These are phyloP conservation scores for Chamaenerion angustifolium DNA, from an alignment of 345 rosid species.

Conservation along the genomic window DNA sequence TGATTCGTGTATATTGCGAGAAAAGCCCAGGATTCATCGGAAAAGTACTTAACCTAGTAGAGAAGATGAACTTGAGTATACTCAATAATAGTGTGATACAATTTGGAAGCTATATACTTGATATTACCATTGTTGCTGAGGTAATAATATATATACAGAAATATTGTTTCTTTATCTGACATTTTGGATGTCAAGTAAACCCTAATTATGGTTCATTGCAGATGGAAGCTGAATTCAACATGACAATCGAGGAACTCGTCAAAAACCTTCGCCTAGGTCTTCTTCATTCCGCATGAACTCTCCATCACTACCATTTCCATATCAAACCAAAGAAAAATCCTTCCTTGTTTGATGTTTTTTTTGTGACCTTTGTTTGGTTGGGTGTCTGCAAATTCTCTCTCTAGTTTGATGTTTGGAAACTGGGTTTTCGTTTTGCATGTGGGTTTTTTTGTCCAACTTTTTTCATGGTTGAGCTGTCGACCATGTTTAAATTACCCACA, in stretches of 20 bases:
- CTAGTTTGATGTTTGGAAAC: too few species aligned
- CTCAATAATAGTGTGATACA: constrained; percentile 12
- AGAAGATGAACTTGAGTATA: constrained; percentile 10
- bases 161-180: too few species aligned
- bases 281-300: not conserved
- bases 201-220: constrained; percentile 3
- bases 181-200: not conserved
- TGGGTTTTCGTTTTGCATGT: too few species aligned
- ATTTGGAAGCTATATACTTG: constrained; percentile 14
- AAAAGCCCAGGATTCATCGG: constrained; percentile 5
- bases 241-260: constrained; percentile 16
- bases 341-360: too few species aligned
- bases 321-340: too few species aligned
- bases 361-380: too few species aligned
- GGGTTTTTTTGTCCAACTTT: too few species aligned
- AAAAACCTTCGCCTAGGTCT: constrained; percentile 16
- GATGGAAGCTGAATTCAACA: constrained; percentile 14
- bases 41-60: constrained; percentile 11
- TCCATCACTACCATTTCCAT: too few species aligned
- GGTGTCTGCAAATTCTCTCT: too few species aligned
- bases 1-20: constrained; percentile 14
- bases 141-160: constrained; percentile 7
- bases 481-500: too few species aligned
- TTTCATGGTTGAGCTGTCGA: too few species aligned
- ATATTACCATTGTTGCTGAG: constrained; percentile 17